Evolutionary conservation across 2,329 filamentous ascomycete genomes (phyloP), one percentile per base, ranked within the genome.

Genomic region (Sphaerulina populicola): DNA sequence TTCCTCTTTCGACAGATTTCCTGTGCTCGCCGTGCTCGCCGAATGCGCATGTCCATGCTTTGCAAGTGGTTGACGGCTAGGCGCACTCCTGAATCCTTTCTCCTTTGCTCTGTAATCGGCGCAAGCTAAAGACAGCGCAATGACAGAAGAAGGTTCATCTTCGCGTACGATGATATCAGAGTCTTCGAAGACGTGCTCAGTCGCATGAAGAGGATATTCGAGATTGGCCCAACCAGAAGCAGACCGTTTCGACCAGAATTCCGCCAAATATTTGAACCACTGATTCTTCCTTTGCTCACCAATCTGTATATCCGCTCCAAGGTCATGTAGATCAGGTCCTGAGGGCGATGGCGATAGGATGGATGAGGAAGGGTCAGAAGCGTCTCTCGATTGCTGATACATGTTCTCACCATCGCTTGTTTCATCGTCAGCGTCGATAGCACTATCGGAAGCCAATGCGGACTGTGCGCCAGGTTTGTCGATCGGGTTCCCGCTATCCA

Each of bases 241-340:
- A 43, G 93, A 97, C 47, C 93, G 82, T 69, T 98, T 94, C 2
- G 93, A 94, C 93, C 93, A 98, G 69, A 98, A 98, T 63, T 91
- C 96, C 12, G 89, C 93, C 41, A 98, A 77, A 73, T 96, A 89
- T 66, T 94, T 95, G 80, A 98, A 85, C 58, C 97, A 74, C 41
- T 89, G 96, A 51, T 83, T 90, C 68, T 91, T 93, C 65, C 96
- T 88, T 64, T 97, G 88, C 63, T 88, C 95, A 1, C 89, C 88
- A 10, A 98, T 77, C 60, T 94, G 88, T 8, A 86, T 70, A 47
- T 82, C 82, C 44, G 77, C 70, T 54, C 82, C 79, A 7, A 81
- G 68, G 31, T 75, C 73, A 11, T 51, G 35, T 11, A 57, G 80
- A 73, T 55, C 78, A 73, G 45, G 78, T 68, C 35, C 74, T 71